Percentiles rank a stretch among this genome's conserved stretches.
These are phyloP conservation scores for Penicillium steckii DNA, from an alignment of 495 filamentous ascomycete species.

Conservation along the genomic window DNA sequence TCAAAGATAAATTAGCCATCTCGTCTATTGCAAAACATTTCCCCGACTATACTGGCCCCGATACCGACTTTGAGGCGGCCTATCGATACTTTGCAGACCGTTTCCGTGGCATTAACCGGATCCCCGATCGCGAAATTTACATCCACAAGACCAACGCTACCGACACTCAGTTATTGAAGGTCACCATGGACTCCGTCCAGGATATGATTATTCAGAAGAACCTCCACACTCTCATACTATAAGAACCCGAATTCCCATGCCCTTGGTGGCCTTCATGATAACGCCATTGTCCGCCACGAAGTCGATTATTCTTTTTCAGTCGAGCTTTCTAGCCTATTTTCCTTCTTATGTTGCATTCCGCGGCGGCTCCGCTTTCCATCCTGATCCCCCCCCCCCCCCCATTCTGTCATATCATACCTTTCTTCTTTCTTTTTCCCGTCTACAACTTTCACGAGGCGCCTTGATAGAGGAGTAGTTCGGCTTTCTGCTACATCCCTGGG, in stretches of 20 bases:
- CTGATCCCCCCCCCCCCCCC: conserved; percentile 17
- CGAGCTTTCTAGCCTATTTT: conserved; percentile 23
- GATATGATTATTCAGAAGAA: conserved; percentile 99
- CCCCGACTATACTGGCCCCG: conserved; percentile 75
- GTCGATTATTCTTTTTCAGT: conserved; percentile 20
- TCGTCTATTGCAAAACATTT: conserved; percentile 89
- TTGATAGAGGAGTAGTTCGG: conserved; percentile 27
- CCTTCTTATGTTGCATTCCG: conserved; percentile 27
- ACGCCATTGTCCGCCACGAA: conserved; percentile 22
- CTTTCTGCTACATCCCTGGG: conserved; percentile 22
- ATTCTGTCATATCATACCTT: conserved; percentile 15
- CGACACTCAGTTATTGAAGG: conserved; percentile 92
- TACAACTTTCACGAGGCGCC: conserved; percentile 23
- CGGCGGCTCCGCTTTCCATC: conserved; percentile 20
- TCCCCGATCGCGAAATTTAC: conserved; percentile 85
- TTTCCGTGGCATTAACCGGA: conserved; percentile 83
- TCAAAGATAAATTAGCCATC: conserved; percentile 79
- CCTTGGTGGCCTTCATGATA: conserved; percentile 27
- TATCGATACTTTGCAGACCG: conserved; percentile 87
- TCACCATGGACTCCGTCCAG: conserved; percentile 95
- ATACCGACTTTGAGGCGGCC: conserved; percentile 57
- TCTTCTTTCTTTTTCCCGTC: conserved; percentile 15
- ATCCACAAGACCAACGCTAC: conserved; percentile 94
- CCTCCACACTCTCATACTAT: conserved; percentile 90
- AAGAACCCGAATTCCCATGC: conserved; percentile 35